Base-by-base conservation (phyloP, 768 basidiomycete genomes). In the Inosperma sp. region DNA sequence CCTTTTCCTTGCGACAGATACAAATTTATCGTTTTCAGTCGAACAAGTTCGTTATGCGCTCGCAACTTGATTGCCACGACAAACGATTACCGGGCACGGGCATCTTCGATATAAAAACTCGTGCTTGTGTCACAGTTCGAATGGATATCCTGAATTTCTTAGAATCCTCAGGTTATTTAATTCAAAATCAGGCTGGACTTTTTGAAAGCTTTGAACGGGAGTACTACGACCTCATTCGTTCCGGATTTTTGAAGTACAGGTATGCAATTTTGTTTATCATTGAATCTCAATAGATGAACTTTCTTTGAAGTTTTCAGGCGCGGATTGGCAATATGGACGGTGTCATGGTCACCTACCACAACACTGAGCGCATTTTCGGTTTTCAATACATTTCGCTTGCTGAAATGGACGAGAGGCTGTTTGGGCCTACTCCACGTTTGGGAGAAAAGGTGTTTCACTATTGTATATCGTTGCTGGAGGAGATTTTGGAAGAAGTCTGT, bases 301-400 rank as follows among this genome's bases (percentile, higher is more conserved):
- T 17, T 45, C 48, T 33, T 19, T 21, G 34, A n/a, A 93, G 90
- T 56, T 86, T 98, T 72, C 95, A 99, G 75, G 94, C 81, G 2
- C 84, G 95, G 4, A 98, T 99, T 54, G 95, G 95, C 7, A 83
- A 86, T 62, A 98, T 98, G 95, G 93, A 96, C 61, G 95, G 95
- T 13, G 86, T 97, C 7, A 75, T 93, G 52, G 81, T 92, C 31
- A 84, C 90, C 17, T 91, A 88, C 61, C 89, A 92, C 62, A 96
- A 95, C 55, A 94, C 90, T 1, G 80, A 81, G 6, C 77, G 79
- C 14, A 79, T 96, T 43, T 93, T 93, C 59, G 95, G 95, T 1
- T 97, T 97, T 73, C 92, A 97, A 65, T 99, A 98, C 62, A 68
- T 95, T 25, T 79, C 93, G 1, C 68, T 95, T 37, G 73, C 78